These are phyloP conservation scores for Ceriops zippeliana DNA, from an alignment of 345 rosid genomes.

Conservation along the genomic window DNA sequence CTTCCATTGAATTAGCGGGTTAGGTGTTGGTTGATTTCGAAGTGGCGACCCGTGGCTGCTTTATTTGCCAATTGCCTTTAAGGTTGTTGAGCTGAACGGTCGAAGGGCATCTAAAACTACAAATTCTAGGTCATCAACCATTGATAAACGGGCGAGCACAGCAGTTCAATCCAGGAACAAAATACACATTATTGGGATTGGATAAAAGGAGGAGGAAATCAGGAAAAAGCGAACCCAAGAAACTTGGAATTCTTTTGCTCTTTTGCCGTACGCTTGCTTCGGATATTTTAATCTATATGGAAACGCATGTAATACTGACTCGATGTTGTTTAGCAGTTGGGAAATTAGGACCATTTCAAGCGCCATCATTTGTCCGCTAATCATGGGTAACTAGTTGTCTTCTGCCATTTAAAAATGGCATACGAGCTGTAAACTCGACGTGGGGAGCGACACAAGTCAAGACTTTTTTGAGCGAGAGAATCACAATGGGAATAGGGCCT, in stretches of 20 bases:
- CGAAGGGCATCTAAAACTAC: background rate
- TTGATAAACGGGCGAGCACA: no score
- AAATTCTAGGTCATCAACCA: background rate
- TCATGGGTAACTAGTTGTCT: conserved; percentile 16
- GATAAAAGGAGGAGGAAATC: no score
- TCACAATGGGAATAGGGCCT: background rate
- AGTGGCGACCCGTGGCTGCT: background rate
- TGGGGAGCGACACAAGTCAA: background rate
- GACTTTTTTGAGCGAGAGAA: background rate
- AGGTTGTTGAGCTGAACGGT: background rate
- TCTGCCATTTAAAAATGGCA: conserved; percentile 1
- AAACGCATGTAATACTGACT: no score
- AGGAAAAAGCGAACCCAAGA: no score
- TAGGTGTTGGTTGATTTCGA: background rate
- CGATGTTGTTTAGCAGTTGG: no score
- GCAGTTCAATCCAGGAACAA: no score
- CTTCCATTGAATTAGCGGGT: background rate
- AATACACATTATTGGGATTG: no score
- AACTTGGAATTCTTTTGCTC: no score
- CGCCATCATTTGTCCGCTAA: conserved; percentile 15
- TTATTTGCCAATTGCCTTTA: no score
- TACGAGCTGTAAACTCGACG: background rate
- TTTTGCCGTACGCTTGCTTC: no score
- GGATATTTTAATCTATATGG: no score
- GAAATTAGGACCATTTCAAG: no score